Evolutionary conservation across 2,329 filamentous ascomycete species (phyloP).

Genomic region (Microcyclosporella mali): DNA sequence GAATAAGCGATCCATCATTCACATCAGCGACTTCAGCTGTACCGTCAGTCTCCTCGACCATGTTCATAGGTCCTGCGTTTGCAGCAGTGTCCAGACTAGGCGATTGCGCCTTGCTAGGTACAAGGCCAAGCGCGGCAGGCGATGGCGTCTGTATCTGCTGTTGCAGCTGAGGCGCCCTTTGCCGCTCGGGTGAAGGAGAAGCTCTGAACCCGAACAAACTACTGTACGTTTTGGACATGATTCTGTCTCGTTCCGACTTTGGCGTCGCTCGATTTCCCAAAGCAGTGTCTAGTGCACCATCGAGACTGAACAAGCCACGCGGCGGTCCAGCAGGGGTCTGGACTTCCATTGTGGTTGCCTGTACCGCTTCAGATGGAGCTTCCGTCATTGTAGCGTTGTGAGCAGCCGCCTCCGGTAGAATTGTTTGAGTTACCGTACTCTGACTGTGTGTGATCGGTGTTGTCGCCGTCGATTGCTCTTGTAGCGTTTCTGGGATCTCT

Average conservation of each 20-base stretch:
- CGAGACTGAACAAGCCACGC: conserved; percentile 11
- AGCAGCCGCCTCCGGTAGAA: too few relatives aligned
- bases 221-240: conserved; percentile 26
- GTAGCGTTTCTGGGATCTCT: not conserved
- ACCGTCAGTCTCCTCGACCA: not conserved
- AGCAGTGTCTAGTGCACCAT: conserved; percentile 14
- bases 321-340: conserved; percentile 11
- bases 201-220: conserved; percentile 28
- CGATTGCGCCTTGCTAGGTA: too few relatives aligned
- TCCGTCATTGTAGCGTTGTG: too few relatives aligned
- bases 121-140: not conserved
- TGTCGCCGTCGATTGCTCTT: not conserved
- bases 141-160: conserved; percentile 2
- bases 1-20: conserved; percentile 5
- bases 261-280: conserved; percentile 11
- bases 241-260: conserved; percentile 24
- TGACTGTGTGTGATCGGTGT: not conserved
- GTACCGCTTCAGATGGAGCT: too few relatives aligned
- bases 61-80: too few relatives aligned
- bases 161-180: conserved; percentile 6
- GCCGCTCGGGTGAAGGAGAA: conserved; percentile 22
- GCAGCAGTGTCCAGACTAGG: too few relatives aligned
- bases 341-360: too few relatives aligned
- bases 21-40: not conserved
- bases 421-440: too few relatives aligned